These are phyloP conservation scores for Allodekkera sacchari DNA, from an alignment of 805 yeast species.

Conservation along the genomic window DNA sequence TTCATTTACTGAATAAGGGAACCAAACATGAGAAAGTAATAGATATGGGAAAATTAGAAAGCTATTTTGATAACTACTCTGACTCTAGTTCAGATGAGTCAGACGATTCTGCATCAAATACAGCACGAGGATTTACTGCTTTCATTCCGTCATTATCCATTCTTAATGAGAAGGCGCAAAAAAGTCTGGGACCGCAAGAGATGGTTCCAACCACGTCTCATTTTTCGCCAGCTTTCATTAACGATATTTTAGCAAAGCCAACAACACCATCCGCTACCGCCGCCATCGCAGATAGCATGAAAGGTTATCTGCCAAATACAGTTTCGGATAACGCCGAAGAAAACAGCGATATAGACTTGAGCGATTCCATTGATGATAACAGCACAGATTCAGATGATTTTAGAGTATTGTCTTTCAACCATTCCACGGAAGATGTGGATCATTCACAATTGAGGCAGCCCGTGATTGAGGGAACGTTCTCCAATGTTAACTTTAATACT, in stretches of 20 bases:
- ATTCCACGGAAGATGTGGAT: too few relatives aligned
- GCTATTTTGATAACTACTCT: slow-evolving; percentile 20
- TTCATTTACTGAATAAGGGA: slow-evolving; percentile 16
- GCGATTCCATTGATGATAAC: too few relatives aligned
- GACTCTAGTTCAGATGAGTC: slow-evolving; percentile 14
- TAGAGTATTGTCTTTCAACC: slow-evolving; percentile 9
- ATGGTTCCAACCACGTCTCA: slow-evolving; percentile 6
- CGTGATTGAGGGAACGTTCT: slow-evolving; percentile 13
- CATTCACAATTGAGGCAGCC: too few relatives aligned
- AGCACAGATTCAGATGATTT: slow-evolving; percentile 8
- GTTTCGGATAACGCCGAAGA: slow-evolving; percentile 4
- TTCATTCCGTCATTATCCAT: slow-evolving; percentile 12
- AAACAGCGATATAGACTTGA: slow-evolving; percentile 1
- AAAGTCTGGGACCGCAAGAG: slow-evolving; percentile 9
- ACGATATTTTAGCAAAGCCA: too few relatives aligned
- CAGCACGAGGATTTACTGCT: slow-evolving; percentile 3
- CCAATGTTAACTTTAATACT: slow-evolving; percentile 8
- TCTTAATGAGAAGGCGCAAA: slow-evolving; percentile 12
- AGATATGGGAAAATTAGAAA: slow-evolving; percentile 22
- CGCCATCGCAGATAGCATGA: slow-evolving; percentile 3
- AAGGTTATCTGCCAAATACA: slow-evolving; percentile 2
- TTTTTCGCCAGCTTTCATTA: slow-evolving; percentile 7
- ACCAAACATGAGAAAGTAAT: slow-evolving; percentile 16
- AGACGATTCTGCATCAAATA: slow-evolving; percentile 5
- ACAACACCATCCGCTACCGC: slow-evolving; percentile 1